phyloP scores from a whole-genome alignment of 306 rosid genomes.

The Cucurbita pepo region DNA sequence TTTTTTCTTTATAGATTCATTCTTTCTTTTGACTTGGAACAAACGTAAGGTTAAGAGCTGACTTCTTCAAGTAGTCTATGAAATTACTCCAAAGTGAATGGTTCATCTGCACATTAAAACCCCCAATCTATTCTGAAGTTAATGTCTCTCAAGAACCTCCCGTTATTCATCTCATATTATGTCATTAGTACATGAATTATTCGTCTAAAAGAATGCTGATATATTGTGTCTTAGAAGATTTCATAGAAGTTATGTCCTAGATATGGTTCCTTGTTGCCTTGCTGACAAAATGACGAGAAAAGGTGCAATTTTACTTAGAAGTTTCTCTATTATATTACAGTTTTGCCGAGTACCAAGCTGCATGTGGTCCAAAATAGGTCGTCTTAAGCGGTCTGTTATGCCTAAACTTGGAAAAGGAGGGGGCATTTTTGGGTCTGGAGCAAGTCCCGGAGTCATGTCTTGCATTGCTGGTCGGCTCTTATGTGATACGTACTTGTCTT shows the following conservation, averaged over 20 bases:
- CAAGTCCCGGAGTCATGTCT: conserved; percentile 77
- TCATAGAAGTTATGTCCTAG: not conserved
- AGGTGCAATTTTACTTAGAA: not conserved
- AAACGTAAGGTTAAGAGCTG: not conserved
- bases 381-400: conserved; percentile 78
- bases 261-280: not conserved
- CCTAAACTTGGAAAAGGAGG: conserved; percentile 65
- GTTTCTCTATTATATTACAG: conserved; percentile 21
- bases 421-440: conserved; percentile 71
- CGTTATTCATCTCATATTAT: not conserved
- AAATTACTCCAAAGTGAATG: not conserved
- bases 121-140: not conserved
- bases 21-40: not conserved
- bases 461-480: conserved; percentile 89
- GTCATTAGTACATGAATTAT: not conserved
- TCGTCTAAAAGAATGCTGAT: not conserved
- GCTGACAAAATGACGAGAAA: not conserved
- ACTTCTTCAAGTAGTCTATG: not conserved
- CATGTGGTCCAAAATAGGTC: conserved; percentile 92
- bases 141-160: not conserved
- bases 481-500: conserved; percentile 79
- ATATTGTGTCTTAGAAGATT: not conserved
- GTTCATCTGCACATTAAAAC: not conserved
- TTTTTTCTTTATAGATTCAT: not conserved
- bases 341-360: conserved; percentile 57